phyloP scores from a whole-genome alignment of 2,329 filamentous ascomycete genomes.

The Aspergillus sp. region DNA sequence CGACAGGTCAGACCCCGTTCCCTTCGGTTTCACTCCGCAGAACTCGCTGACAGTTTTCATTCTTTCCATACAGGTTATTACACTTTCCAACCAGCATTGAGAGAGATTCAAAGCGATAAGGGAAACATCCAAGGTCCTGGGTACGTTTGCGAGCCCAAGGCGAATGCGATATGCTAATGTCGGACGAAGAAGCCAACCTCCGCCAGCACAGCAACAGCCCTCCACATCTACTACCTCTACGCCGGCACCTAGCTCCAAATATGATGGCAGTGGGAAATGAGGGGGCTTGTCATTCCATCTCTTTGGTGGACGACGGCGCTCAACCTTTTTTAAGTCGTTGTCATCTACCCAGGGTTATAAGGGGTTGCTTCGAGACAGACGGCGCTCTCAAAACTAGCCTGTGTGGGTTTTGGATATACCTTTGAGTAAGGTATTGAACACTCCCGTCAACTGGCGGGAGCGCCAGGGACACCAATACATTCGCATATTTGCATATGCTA shows the following conservation, averaged over 20 bases:
- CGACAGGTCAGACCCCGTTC: conserved; percentile 32
- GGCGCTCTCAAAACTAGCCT: background rate
- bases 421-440: background rate
- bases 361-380: background rate
- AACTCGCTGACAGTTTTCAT: conserved; percentile 3
- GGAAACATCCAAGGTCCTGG: conserved; percentile 7
- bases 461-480: background rate
- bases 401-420: background rate
- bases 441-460: background rate
- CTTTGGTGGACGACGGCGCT: background rate
- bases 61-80: conserved; percentile 37
- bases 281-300: background rate
- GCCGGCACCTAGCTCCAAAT: background rate
- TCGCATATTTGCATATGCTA: background rate
- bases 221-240: background rate
- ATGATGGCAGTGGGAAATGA: background rate
- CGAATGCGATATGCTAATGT: background rate
- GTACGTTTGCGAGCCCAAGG: background rate
- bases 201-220: background rate
- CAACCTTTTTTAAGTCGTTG: background rate
- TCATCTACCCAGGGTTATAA: background rate
- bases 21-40: too few relatives aligned
- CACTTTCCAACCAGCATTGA: conserved; percentile 44
- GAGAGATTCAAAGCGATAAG: conserved; percentile 36
- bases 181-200: background rate